These are phyloP conservation scores for Castanea sativa DNA, from an alignment of 306 rosid species.

Conservation along the genomic window DNA sequence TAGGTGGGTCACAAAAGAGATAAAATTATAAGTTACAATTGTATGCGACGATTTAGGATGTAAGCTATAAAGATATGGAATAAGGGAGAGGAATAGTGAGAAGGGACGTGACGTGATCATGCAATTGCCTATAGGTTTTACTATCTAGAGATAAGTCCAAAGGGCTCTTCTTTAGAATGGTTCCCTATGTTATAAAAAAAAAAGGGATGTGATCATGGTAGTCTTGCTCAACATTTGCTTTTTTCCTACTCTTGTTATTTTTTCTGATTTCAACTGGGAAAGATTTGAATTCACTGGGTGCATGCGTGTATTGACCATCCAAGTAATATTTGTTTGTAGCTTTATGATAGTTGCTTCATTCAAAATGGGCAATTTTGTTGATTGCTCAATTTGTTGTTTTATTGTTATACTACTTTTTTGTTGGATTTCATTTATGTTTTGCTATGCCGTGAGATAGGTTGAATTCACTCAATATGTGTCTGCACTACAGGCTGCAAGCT, in stretches of 20 bases:
- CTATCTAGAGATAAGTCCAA: too few species aligned
- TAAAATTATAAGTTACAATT: too few species aligned
- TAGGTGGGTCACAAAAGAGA: background rate
- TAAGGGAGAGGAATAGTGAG: background rate
- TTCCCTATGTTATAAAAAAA: too few species aligned
- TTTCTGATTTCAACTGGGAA: background rate
- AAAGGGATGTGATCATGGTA: background rate
- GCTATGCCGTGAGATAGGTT: slow-evolving; percentile 3
- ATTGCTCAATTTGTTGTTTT: background rate
- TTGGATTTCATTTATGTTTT: background rate
- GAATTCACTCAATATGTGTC: slow-evolving; percentile 10
- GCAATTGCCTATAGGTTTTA: too few species aligned
- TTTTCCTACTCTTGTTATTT: background rate
- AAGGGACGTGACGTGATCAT: background rate
- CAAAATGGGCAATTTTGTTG: background rate
- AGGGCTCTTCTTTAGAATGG: too few species aligned
- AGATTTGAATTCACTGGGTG: background rate
- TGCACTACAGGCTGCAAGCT: slow-evolving; percentile 58
- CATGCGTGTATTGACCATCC: too few species aligned
- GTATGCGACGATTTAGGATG: background rate
- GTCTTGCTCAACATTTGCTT: background rate
- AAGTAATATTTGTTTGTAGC: background rate
- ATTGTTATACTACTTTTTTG: background rate
- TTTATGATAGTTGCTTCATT: background rate
- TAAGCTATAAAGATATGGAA: background rate